These are phyloP conservation scores for Fennellomyces sp. DNA, from an alignment of 371 early-diverging fungal species.

Conservation along the genomic window DNA sequence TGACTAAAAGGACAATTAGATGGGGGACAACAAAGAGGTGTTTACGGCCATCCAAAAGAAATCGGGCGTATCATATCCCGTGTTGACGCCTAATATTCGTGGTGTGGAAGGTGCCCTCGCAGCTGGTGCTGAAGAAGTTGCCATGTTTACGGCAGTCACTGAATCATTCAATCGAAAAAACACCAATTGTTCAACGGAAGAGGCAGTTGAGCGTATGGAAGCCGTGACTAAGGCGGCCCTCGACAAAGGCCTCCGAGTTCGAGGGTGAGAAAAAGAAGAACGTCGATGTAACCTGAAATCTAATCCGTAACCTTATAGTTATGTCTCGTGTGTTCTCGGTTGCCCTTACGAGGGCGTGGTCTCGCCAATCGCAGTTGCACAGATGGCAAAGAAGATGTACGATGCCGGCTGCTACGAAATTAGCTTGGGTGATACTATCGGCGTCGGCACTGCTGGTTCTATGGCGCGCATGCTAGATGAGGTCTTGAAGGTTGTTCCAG, in stretches of 20 bases:
- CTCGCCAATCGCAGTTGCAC: constrained; percentile 72
- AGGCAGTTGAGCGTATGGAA: constrained; percentile 77
- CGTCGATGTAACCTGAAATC: no score
- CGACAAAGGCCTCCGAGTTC: constrained; percentile 72
- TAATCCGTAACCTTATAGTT: constrained; percentile 53
- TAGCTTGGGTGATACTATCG: constrained; percentile 96
- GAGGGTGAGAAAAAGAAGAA: constrained; percentile 63
- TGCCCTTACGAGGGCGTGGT: constrained; percentile 94
- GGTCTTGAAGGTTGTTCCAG: constrained; percentile 75
- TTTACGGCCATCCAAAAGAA: constrained; percentile 67
- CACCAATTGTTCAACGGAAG: constrained; percentile 91
- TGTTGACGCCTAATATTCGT: constrained; percentile 90
- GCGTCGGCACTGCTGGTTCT: constrained; percentile 87
- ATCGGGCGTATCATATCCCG: constrained; percentile 81
- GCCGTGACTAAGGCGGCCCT: constrained; percentile 73
- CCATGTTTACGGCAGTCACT: constrained; percentile 91
- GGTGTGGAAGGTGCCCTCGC: constrained; percentile 84
- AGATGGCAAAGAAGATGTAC: constrained; percentile 72
- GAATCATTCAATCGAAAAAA: constrained; percentile 91
- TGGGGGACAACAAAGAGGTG: constrained; percentile 87
- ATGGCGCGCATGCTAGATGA: constrained; percentile 75
- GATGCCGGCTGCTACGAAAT: constrained; percentile 98
- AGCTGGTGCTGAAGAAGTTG: constrained; percentile 85
- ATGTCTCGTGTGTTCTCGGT: constrained; percentile 91
- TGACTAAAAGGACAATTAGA: constrained; percentile 45